phyloP scores from a whole-genome alignment of 2,329 filamentous ascomycete genomes.

The Colletotrichum lentis region DNA sequence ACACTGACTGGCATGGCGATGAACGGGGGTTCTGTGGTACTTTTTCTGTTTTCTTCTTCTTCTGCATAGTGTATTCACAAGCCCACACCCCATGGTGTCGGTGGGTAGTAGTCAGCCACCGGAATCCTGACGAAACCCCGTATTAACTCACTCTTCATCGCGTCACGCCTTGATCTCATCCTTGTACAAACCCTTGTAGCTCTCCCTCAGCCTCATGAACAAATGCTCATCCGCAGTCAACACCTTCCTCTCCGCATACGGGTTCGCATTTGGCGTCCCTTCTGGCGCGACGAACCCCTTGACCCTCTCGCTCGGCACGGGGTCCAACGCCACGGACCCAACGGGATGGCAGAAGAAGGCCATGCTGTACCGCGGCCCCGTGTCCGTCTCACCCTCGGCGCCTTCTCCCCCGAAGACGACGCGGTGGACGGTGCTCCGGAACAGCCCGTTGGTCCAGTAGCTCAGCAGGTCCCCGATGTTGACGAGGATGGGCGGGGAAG shows the following conservation, averaged over 20 bases:
- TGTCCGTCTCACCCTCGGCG: constrained; percentile 55
- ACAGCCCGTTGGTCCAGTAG: constrained; percentile 89
- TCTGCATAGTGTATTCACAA: neutral
- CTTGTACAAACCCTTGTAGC: constrained; percentile 64
- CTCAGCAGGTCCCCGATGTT: constrained; percentile 74
- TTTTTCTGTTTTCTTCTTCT: neutral
- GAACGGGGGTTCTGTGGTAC: too few species aligned
- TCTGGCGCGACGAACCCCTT: constrained; percentile 50
- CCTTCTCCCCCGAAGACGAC: constrained; percentile 70
- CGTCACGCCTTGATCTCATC: constrained; percentile 44
- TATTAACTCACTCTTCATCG: neutral
- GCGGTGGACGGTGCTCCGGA: constrained; percentile 88
- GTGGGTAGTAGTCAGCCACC: neutral
- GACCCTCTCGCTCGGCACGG: constrained; percentile 69
- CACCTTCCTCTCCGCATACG: constrained; percentile 61
- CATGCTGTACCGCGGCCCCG: constrained; percentile 68
- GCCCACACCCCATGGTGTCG: neutral
- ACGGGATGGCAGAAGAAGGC: constrained; percentile 75
- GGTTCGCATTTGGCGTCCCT: constrained; percentile 50
- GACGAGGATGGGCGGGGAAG: constrained; percentile 80
- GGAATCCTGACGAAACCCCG: neutral
- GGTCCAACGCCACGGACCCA: constrained; percentile 59
- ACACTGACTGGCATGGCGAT: too few species aligned
- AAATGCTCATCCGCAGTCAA: constrained; percentile 72
- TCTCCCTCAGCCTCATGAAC: constrained; percentile 66